Evolutionary conservation across 192 early-diverging fungal species (phyloP).

Genomic region (Gonapodya sp.): DNA sequence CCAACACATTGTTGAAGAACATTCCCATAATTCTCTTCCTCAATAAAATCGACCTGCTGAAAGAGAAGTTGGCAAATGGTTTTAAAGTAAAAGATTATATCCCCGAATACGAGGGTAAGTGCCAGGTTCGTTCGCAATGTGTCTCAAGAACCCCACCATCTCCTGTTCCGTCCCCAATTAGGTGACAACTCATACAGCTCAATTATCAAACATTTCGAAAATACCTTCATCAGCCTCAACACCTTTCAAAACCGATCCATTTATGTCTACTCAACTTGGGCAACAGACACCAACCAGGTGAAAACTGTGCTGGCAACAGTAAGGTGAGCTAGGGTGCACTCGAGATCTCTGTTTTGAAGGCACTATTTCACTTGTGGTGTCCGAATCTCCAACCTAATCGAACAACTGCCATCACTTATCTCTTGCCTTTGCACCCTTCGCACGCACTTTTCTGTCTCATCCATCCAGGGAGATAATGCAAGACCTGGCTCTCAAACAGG

Average conservation of each 20-base stretch:
- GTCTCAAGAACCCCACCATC: background rate
- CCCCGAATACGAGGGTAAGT: constrained; percentile 37
- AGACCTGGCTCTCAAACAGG: too few relatives aligned
- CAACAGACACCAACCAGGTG: constrained; percentile 13
- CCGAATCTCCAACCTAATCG: too few relatives aligned
- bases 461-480: too few relatives aligned
- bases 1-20: constrained; percentile 33
- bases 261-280: constrained; percentile 14
- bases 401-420: too few relatives aligned
- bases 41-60: constrained; percentile 58
- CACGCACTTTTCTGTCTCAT: too few relatives aligned
- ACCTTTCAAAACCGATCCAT: constrained; percentile 4
- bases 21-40: constrained; percentile 53
- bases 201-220: constrained; percentile 11
- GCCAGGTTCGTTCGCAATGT: background rate
- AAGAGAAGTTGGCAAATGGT: constrained; percentile 33
- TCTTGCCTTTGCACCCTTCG: too few relatives aligned
- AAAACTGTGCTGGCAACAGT: constrained; percentile 13
- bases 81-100: constrained; percentile 39
- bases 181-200: constrained; percentile 7
- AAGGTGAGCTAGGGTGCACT: background rate
- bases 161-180: background rate
- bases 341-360: too few relatives aligned
- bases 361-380: too few relatives aligned
- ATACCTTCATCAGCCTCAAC: constrained; percentile 11